phyloP scores from a whole-genome alignment of 1,284 basidiomycete species.

The Sporisorium reilianum region DNA sequence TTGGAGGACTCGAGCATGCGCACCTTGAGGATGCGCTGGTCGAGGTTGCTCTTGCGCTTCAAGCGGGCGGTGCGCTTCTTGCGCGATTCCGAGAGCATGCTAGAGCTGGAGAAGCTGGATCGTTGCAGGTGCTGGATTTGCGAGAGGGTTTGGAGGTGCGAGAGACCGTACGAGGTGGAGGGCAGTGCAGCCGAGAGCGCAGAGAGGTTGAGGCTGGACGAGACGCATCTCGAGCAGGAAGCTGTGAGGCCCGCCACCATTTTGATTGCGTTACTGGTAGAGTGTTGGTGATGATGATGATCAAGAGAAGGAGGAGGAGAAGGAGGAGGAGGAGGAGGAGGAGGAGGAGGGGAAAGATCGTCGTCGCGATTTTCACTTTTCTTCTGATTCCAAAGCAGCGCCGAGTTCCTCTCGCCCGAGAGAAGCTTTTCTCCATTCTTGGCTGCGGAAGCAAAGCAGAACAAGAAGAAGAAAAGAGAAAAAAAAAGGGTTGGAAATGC shows the following conservation, averaged over 20 bases:
- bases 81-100: constrained; percentile 46
- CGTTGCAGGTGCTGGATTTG: constrained; percentile 13
- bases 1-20: constrained; percentile 69
- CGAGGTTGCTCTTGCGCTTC: constrained; percentile 68
- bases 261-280: no score
- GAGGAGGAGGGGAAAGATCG: constrained; percentile 5
- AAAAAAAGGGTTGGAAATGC: constrained; percentile 1
- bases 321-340: constrained; percentile 11
- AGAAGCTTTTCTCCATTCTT: not conserved
- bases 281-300: no score
- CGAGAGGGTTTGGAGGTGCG: constrained; percentile 8
- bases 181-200: constrained; percentile 31
- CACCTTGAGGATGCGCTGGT: constrained; percentile 62
- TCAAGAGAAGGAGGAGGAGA: constrained; percentile 12
- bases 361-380: constrained; percentile 9
- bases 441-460: constrained; percentile 10
- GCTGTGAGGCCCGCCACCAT: constrained; percentile 34
- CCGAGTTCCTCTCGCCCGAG: constrained; percentile 28
- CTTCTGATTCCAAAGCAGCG: not conserved
- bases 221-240: constrained; percentile 38
- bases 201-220: constrained; percentile 24
- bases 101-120: constrained; percentile 47
- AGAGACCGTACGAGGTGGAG: constrained; percentile 32
- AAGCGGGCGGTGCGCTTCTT: constrained; percentile 54
- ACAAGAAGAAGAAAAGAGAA: not conserved